Conservation (phyloP, 2,329 filamentous ascomycete species). For the Penicillium decumbens region DNA sequence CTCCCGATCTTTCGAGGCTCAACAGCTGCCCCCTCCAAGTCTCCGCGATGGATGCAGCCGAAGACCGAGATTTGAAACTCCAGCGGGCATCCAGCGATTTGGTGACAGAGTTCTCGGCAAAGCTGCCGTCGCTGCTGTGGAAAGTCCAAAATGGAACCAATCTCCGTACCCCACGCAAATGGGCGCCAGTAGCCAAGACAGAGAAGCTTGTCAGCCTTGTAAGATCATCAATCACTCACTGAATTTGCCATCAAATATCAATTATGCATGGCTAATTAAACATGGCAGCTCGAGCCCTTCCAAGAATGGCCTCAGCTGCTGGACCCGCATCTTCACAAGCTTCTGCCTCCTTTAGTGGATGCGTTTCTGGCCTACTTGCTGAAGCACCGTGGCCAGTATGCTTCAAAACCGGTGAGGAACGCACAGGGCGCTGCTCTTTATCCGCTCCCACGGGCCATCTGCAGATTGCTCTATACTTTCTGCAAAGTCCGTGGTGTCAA, state of each 20-base stretch:
- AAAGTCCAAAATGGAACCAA: conserved; percentile 24
- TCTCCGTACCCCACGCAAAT: conserved; percentile 34
- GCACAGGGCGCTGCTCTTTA: conserved; percentile 36
- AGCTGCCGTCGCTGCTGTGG: conserved; percentile 43
- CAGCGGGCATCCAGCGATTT: conserved; percentile 45
- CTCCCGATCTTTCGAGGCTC: conserved; percentile 14
- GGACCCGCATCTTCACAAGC: conserved; percentile 71
- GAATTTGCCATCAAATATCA: conserved; percentile 1
- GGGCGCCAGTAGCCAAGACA: conserved; percentile 36
- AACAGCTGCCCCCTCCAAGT: conserved; percentile 1
- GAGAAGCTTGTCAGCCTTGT: conserved; percentile 40
- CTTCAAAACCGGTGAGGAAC: conserved; percentile 29
- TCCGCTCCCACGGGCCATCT: conserved; percentile 66
- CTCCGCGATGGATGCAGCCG: conserved; percentile 42
- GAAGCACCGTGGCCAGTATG: conserved; percentile 41
- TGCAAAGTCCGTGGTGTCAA: conserved; percentile 95
- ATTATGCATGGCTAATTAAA: conserved; percentile 7
- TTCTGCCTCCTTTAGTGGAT: conserved; percentile 69
- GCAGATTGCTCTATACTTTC: conserved; percentile 76
- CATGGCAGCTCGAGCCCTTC: conserved; percentile 68
- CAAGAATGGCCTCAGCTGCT: conserved; percentile 93
- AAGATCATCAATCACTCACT: conserved; percentile 18
- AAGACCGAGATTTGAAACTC: conserved; percentile 45
- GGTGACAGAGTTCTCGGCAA: conserved; percentile 40
- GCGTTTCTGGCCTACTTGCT: conserved; percentile 67